Evolutionary conservation across 805 yeast species (phyloP).

Genomic region (Candida maris): DNA sequence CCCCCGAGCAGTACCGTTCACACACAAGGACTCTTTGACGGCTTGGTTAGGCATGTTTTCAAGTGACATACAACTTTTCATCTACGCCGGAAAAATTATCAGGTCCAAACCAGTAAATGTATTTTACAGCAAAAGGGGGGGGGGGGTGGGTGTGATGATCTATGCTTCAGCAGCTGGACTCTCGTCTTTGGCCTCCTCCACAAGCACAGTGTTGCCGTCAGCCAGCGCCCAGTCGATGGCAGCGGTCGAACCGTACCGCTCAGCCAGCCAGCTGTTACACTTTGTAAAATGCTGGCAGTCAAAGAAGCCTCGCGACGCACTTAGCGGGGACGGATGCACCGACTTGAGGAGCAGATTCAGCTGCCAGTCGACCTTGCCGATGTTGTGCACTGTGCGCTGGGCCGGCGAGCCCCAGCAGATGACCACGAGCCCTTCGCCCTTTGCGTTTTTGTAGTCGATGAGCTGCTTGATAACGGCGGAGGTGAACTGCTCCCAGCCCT

Average conservation of each 20-base stretch:
- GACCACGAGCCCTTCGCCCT: slow-evolving; percentile 56
- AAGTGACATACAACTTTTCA: too few relatives aligned
- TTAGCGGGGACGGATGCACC: slow-evolving; percentile 94
- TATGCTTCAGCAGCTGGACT: not conserved
- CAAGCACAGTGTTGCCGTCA: slow-evolving; percentile 12
- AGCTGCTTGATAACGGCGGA: slow-evolving; percentile 58
- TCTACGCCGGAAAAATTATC: too few relatives aligned
- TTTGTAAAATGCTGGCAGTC: slow-evolving; percentile 67
- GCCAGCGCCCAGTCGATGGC: slow-evolving; percentile 27
- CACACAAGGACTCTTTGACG: too few relatives aligned
- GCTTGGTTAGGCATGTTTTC: too few relatives aligned
- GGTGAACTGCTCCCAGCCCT: slow-evolving; percentile 93
- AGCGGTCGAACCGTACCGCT: slow-evolving; percentile 32
- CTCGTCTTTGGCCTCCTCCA: too few relatives aligned
- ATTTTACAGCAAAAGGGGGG: too few relatives aligned
- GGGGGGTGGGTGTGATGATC: too few relatives aligned
- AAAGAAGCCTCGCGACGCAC: slow-evolving; percentile 86
- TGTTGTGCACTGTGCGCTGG: slow-evolving; percentile 33
- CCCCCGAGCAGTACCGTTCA: too few relatives aligned
- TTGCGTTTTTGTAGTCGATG: slow-evolving; percentile 42
- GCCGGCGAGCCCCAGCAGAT: slow-evolving; percentile 59
- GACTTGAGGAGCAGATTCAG: slow-evolving; percentile 55
- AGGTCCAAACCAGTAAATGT: too few relatives aligned
- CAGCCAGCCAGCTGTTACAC: slow-evolving; percentile 73
- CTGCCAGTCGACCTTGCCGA: slow-evolving; percentile 26